These are phyloP conservation scores for Saccharomycopsis capsularis DNA, from an alignment of 805 yeast species.

Conservation along the genomic window DNA sequence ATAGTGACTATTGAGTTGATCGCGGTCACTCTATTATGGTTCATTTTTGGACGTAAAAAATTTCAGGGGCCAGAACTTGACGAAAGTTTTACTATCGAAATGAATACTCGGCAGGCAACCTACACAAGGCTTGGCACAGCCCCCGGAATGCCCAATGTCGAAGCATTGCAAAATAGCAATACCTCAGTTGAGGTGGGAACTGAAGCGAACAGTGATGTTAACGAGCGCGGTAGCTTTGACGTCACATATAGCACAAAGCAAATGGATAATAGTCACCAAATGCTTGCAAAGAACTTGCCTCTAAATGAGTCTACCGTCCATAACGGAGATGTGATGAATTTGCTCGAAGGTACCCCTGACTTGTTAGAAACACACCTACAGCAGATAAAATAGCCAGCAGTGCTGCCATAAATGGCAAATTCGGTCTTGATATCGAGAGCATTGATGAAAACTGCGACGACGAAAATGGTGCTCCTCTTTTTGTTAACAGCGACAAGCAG, in stretches of 20 bases:
- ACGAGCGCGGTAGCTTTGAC: not conserved
- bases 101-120: not conserved
- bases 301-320: not conserved
- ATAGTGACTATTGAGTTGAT: slow-evolving; percentile 48
- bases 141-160: not conserved
- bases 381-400: too few relatives aligned
- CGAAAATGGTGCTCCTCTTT: too few relatives aligned
- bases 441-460: too few relatives aligned
- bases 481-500: too few relatives aligned
- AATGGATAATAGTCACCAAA: too few relatives aligned
- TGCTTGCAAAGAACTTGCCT: too few relatives aligned
- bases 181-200: too few relatives aligned
- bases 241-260: too few relatives aligned
- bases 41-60: slow-evolving; percentile 52
- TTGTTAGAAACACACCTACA: too few relatives aligned
- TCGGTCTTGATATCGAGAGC: too few relatives aligned
- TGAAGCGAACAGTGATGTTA: not conserved
- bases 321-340: not conserved
- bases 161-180: too few relatives aligned
- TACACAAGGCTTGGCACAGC: not conserved
- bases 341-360: slow-evolving; percentile 5
- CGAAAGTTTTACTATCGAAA: slow-evolving; percentile 17
- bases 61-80: slow-evolving; percentile 56
- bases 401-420: too few relatives aligned
- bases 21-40: slow-evolving; percentile 43